Conservation (phyloP, 83 land plant species). For the Thuja plicata region DNA sequence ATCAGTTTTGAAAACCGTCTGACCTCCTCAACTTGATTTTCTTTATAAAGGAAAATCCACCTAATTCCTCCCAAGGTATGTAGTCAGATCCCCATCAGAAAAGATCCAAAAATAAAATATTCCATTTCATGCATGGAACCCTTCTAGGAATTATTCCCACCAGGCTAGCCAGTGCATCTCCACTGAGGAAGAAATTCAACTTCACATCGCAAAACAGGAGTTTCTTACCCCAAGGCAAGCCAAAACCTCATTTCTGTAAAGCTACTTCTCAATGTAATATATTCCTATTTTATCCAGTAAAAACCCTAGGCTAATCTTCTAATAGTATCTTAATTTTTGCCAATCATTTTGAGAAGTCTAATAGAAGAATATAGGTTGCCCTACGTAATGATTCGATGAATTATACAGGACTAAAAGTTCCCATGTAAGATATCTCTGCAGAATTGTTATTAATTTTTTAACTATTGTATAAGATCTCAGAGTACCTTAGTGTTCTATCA, state of each 20-base stretch:
- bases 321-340: not conserved
- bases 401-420: not conserved
- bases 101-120: too few relatives aligned
- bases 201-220: too few relatives aligned
- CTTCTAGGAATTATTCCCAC: not conserved
- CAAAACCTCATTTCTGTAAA: not conserved
- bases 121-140: not conserved
- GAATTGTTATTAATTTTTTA: not conserved
- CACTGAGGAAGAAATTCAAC: too few relatives aligned
- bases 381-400: too few relatives aligned
- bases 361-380: not conserved
- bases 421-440: too few relatives aligned
- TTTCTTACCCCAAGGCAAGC: not conserved
- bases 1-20: not conserved
- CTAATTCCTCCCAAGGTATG: too few relatives aligned
- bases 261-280: not conserved
- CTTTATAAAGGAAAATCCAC: too few relatives aligned
- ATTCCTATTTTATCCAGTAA: not conserved
- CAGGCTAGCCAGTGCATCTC: too few relatives aligned
- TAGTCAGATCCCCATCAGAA: too few relatives aligned
- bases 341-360: not conserved
- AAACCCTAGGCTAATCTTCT: not conserved
- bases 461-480: not conserved
- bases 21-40: not conserved
- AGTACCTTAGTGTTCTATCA: not conserved